phyloP scores from a whole-genome alignment of 1,284 basidiomycete genomes.

The Stygiomarasmius scandens region DNA sequence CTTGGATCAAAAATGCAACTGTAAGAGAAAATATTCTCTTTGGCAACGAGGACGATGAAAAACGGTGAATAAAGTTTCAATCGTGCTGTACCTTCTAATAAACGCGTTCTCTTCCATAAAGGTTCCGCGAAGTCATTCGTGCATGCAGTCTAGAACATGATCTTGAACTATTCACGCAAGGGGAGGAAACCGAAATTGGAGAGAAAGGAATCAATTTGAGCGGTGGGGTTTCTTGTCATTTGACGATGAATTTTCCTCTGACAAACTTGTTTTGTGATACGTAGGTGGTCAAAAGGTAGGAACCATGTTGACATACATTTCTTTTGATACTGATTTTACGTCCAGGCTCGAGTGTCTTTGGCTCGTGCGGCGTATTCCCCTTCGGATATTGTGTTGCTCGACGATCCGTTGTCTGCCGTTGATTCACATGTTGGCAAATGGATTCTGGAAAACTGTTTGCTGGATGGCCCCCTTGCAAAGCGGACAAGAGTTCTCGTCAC shows the following conservation, averaged over 20 bases:
- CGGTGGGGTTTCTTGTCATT: slow-evolving; percentile 33
- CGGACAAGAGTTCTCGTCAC: slow-evolving; percentile 80
- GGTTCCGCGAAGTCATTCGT: slow-evolving; percentile 55
- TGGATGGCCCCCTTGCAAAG: slow-evolving; percentile 55
- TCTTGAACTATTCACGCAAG: slow-evolving; percentile 64
- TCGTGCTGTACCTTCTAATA: neutral
- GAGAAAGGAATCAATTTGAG: slow-evolving; percentile 80
- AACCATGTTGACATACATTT: slow-evolving; percentile 24
- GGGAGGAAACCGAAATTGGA: slow-evolving; percentile 80
- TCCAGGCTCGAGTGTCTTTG: slow-evolving; percentile 76
- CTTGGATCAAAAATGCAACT: slow-evolving; percentile 82
- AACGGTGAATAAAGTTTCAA: slow-evolving; percentile 35
- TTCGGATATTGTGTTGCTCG: slow-evolving; percentile 73
- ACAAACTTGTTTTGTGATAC: slow-evolving; percentile 1
- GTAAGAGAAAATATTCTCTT: slow-evolving; percentile 71
- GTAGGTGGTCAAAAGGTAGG: slow-evolving; percentile 59
- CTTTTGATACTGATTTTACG: slow-evolving; percentile 27
- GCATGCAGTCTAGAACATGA: slow-evolving; percentile 71
- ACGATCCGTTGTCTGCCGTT: slow-evolving; percentile 74
- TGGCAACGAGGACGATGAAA: slow-evolving; percentile 55
- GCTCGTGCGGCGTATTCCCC: slow-evolving; percentile 81
- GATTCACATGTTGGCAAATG: slow-evolving; percentile 70
- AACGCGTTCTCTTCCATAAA: slow-evolving; percentile 19
- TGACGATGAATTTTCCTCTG: neutral
- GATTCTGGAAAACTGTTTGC: slow-evolving; percentile 63